Evolutionary conservation across 2,329 filamentous ascomycete species (phyloP), one percentile per base, ranked within the genome.

Genomic region (Pseudocercospora eumusae): DNA sequence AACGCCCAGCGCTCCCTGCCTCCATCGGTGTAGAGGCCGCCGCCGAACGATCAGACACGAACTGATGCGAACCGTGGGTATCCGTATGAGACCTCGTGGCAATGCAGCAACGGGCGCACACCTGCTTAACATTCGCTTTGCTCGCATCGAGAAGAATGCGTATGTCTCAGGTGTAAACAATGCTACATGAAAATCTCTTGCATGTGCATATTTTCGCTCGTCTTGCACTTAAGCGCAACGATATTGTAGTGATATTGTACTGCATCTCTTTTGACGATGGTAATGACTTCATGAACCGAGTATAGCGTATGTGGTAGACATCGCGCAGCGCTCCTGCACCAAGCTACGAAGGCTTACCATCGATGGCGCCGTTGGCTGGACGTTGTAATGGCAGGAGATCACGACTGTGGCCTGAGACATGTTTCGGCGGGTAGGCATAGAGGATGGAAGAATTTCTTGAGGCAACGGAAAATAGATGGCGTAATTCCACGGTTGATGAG

Each of bases 401-500:
- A 25, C 23, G 23, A 27, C 21, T 27, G 47, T 52, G 5, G 25
- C 47, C 47, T 52, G 47, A 52, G 47, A 52, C 47, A 52, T 23
- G 21, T 52, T 28, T 52, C 47, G 52, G 28, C 10, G 27, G n/a
- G 27, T 54, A n/a, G 7, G 33, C 8, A 4, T 54, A 27, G 52
- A 54, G 15, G 28, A 11, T 52, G 13, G 52, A 18, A 21, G 28
- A 23, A 28, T 40, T 13, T 36, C 15, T 54, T 54, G n/a, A 18
- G 18, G 52, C 52, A 40, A 40, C 52, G 52, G 52, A 40, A 25
- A 54, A 54, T 54, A 33, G 52, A 54, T 36, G 52, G 52, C 52
- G 52, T n/a, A 23, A 54, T 54, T 18, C 28, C 28, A 21, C 31
- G 52, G 52, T 40, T 40, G 27, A 40, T 13, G 52, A 54, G 52